Evolutionary conservation across 2,329 filamentous ascomycete species (phyloP).

Genomic region (Aspergillus hiratsukae): DNA sequence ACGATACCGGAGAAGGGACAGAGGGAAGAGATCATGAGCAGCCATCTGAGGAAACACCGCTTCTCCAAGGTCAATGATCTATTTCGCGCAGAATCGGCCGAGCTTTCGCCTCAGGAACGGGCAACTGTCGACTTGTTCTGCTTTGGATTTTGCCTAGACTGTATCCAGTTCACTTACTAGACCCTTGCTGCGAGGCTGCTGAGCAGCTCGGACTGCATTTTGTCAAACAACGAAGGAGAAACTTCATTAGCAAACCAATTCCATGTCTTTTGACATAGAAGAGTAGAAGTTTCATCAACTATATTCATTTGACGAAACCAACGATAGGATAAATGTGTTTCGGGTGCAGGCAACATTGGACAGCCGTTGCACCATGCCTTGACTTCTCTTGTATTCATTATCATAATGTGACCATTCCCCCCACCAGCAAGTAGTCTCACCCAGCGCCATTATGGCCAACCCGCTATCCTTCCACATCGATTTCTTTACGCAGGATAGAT

Average conservation of each 20-base stretch:
- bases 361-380: background rate
- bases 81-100: background rate
- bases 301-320: background rate
- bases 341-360: background rate
- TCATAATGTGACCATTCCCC: conserved; percentile 5
- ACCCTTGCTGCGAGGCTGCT: background rate
- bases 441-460: background rate
- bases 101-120: background rate
- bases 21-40: conserved; percentile 13
- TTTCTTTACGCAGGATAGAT: conserved; percentile 52
- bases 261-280: background rate
- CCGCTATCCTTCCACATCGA: background rate
- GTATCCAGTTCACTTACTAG: background rate
- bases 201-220: background rate
- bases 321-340: background rate
- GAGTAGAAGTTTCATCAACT: background rate
- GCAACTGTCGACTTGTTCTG: background rate
- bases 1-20: conserved; percentile 6
- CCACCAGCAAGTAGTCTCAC: background rate
- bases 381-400: conserved; percentile 12
- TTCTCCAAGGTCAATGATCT: conserved; percentile 26
- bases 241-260: background rate
- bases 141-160: background rate
- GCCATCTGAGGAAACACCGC: conserved; percentile 33
- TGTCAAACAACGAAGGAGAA: background rate